These are phyloP conservation scores for Geotrichum cucujoidarum DNA, from an alignment of 1,139 yeast species.

Conservation along the genomic window DNA sequence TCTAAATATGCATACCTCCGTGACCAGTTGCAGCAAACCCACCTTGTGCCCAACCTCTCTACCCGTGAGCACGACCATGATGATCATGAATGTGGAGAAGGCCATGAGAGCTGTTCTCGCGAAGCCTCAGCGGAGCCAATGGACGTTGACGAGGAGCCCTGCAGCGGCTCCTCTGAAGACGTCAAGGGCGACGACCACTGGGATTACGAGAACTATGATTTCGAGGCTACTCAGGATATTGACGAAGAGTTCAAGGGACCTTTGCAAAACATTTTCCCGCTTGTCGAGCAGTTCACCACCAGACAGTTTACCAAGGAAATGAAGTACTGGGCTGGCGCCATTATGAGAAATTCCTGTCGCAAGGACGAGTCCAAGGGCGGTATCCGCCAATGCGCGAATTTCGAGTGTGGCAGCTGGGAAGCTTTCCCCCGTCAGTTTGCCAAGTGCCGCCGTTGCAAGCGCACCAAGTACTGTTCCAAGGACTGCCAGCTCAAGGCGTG, in stretches of 20 bases:
- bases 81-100: slow-evolving; percentile 4
- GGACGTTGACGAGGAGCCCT: slow-evolving; percentile 20
- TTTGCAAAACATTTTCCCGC: slow-evolving; percentile 70
- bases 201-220: slow-evolving; percentile 59
- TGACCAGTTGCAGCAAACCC: slow-evolving; percentile 66
- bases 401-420: slow-evolving; percentile 96
- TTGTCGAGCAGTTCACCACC: slow-evolving; percentile 87
- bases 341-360: slow-evolving; percentile 91
- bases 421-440: slow-evolving; percentile 84
- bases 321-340: slow-evolving; percentile 95
- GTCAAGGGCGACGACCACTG: slow-evolving; percentile 30
- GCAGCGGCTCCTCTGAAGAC: slow-evolving; percentile 11
- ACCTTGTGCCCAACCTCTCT: slow-evolving; percentile 46
- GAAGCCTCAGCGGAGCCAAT: slow-evolving; percentile 24
- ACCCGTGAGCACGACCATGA: slow-evolving; percentile 25
- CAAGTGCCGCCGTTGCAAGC: slow-evolving; percentile 87
- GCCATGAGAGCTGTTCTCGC: slow-evolving; percentile 2
- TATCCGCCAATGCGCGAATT: slow-evolving; percentile 89
- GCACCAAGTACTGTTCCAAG: slow-evolving; percentile 91
- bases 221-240: slow-evolving; percentile 42
- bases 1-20: slow-evolving; percentile 85
- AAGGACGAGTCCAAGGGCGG: slow-evolving; percentile 85
- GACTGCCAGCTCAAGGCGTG: slow-evolving; percentile 91
- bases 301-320: slow-evolving; percentile 64
- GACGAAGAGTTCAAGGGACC: slow-evolving; percentile 43